Evolutionary conservation across 306 rosid genomes (phyloP).

Genomic region (Prunus persica): Prunus_persica_NCBIv2 NC_034009.1:24904001-24904500

Average conservation of each 20-base stretch:
- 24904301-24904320: slow-evolving; percentile 10
- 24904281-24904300: slow-evolving; percentile 19
- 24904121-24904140: neutral
- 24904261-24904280: slow-evolving; percentile 44
- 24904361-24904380: slow-evolving; percentile 5
- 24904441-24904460: too few relatives aligned
- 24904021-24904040: slow-evolving; percentile 25
- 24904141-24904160: slow-evolving; percentile 5
- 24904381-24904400: slow-evolving; percentile 5
- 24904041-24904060: slow-evolving; percentile 34
- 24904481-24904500: neutral
- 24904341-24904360: slow-evolving; percentile 30
- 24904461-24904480: neutral
- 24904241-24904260: slow-evolving; percentile 22
- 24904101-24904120: slow-evolving; percentile 3
- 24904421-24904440: slow-evolving; percentile 29
- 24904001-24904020: neutral
- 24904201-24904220: slow-evolving; percentile 15
- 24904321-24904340: slow-evolving; percentile 9
- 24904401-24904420: slow-evolving; percentile 19
- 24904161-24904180: neutral
- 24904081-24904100: slow-evolving; percentile 5
- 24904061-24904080: slow-evolving; percentile 26
- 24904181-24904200: slow-evolving; percentile 10
- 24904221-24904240: slow-evolving; percentile 11